Evolutionary conservation across 257 asterid genomes (phyloP).

Genomic region (Nicotiana attenuata): DNA sequence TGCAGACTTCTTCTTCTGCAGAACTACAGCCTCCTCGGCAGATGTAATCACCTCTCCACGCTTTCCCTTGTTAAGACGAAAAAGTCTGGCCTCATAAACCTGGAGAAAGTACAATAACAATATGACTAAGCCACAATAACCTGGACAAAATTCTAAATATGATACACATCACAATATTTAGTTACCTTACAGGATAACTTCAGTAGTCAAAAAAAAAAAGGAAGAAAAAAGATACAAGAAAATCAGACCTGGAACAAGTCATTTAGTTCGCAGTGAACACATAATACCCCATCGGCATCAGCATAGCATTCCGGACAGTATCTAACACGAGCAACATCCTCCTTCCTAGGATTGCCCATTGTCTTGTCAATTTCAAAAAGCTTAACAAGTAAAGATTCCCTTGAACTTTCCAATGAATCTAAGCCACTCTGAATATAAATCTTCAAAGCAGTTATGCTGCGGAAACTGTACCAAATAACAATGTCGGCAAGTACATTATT

Average conservation of each 20-base stretch:
- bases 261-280: constrained; percentile 91
- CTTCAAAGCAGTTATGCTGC: constrained; percentile 63
- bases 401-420: constrained; percentile 74
- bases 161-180: constrained; percentile 5
- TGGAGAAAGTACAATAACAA: constrained; percentile 23
- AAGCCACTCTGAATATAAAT: constrained; percentile 81
- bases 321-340: constrained; percentile 75
- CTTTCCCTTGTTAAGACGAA: constrained; percentile 71
- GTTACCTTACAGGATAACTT: not conserved
- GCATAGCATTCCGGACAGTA: constrained; percentile 68
- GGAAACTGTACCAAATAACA: constrained; percentile 50
- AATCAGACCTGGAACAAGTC: constrained; percentile 82
- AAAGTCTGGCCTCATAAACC: constrained; percentile 94
- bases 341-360: constrained; percentile 80
- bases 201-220: not conserved
- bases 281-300: constrained; percentile 73
- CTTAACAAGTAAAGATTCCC: constrained; percentile 63
- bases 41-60: constrained; percentile 66
- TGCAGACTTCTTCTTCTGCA: constrained; percentile 74
- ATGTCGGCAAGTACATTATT: not conserved
- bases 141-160: constrained; percentile 2
- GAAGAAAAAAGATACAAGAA: constrained; percentile 6
- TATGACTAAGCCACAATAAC: constrained; percentile 1
- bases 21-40: constrained; percentile 79
- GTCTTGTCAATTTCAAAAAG: constrained; percentile 77